Evolutionary conservation across 148 eudicot species (phyloP).

Genomic region (Rhododendron mucronatum): DNA sequence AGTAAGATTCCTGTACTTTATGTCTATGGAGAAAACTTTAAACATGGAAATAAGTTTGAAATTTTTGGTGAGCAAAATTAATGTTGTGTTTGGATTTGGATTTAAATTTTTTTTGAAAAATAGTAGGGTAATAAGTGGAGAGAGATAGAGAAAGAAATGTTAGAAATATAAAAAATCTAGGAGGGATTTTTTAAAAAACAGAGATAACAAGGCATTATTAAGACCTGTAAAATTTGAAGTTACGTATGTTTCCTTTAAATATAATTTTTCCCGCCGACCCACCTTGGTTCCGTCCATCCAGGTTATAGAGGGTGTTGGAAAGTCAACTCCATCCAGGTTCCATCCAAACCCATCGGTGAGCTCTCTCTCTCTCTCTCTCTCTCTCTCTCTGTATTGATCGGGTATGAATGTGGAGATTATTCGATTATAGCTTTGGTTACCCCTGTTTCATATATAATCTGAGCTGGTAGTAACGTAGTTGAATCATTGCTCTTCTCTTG

Average conservation of each 20-base stretch:
- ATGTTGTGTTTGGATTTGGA: neutral
- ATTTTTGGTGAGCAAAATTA: neutral
- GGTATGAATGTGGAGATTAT: neutral
- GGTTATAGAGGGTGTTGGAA: neutral
- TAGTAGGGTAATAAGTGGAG: too few relatives aligned
- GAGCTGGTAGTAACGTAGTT: neutral
- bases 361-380: neutral
- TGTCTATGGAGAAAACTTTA: neutral
- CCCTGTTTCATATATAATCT: neutral
- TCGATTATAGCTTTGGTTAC: neutral
- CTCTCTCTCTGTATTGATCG: neutral
- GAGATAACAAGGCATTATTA: neutral
- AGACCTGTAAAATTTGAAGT: too few relatives aligned
- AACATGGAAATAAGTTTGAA: neutral
- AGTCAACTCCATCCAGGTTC: neutral
- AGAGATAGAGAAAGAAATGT: too few relatives aligned
- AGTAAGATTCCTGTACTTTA: neutral
- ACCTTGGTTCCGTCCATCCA: neutral
- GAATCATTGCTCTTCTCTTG: neutral
- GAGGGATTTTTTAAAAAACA: too few relatives aligned
- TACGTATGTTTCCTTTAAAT: neutral
- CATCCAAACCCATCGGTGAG: neutral
- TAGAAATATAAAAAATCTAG: too few relatives aligned
- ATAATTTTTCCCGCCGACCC: neutral
- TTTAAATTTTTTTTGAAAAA: too few relatives aligned